Base-by-base conservation (phyloP, 1,284 basidiomycete genomes). In the Meira miltonrushii region DNA sequence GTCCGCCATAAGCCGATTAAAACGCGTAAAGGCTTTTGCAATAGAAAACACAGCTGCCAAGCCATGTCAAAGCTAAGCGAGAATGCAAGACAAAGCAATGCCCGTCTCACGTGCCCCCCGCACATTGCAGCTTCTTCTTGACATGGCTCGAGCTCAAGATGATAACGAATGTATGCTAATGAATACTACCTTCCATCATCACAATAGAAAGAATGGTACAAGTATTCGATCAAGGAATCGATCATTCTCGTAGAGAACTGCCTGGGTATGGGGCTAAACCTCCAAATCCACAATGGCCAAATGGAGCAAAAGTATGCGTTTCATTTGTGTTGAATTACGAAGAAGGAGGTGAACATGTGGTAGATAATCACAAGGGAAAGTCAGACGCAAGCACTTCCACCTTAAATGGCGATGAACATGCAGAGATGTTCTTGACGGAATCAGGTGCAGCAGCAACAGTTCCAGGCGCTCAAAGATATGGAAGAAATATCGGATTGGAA, bases 301-400 rank as follows among this genome's bases (percentile, higher is more conserved):
- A 67, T 46, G 67, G 71, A 13, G 79, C 80, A 8, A 75, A 79
- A 44, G 71, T 80, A 49, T 75, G 74, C 25, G 60, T 77, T n/a
- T 72, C 68, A 33, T 79, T 80, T 38, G 79, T 80, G 10, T 53
- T 80, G 38, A 79, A 80, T 60, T 80, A 79, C 64, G 78, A 80
- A 59, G 78, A 80, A 56, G 80, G 80, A 9, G 78, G 73, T 15
- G 80, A 81, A 64, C 72, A 72, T 38, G 68, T 66, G 6, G 28
- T 33, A 33, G 60, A 69, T 23, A 62, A 79, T 28, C 77, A 79
- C 57, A 78, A 78, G 25, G 79, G 79, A 54, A 57, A 66, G 5
- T 53, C 23, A 33, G 38, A 39, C 13, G 17, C 43, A 25, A 17
- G 17, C 8, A 17, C 43, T 17, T 15, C 50, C 2, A 43, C 13